Base-by-base conservation (phyloP, 768 basidiomycete species). In the Pulveroboletus sp. region DNA sequence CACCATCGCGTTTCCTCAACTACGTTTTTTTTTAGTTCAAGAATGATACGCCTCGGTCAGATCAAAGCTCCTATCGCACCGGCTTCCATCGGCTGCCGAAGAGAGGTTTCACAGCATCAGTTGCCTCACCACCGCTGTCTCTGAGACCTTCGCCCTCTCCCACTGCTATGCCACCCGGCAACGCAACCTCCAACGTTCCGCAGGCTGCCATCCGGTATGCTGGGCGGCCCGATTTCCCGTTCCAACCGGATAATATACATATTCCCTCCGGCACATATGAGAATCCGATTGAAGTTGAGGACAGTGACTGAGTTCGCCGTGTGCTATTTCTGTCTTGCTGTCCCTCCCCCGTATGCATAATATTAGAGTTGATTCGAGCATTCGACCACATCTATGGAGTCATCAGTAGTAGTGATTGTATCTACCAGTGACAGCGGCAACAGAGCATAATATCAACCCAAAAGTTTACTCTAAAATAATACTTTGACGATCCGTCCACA, bases 241-340 rank as follows among this genome's bases (percentile, higher is more conserved):
- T 40, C 9, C 50, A 24, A 13, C 45, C 44, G 37, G 45, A 49
- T 31, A 43, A 34, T 31, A 44, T 37, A 7, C 29, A 29, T n/a
- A 7, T 29, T n/a, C 34, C 40, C 19, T 51, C 39, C 9, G 63
- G 63, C 34, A 55, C 57, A 2, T 32, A 30, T 45, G 49, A 20
- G 30, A 54, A 60, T 23, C 63, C 65, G 27, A 66, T 65, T 16
- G n/a, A 64, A 23, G 29, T 61, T 20, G 59, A 57, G 34, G 61
- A 68, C 36, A 56, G 63, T 37, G 6, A 44, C 24, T 61, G 38
- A 53, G 37, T 36, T 40, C 27, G 20, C 17, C 11, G 17, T 3
- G 10, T n/a, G 14, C 35, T 40, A 42, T 47, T 39, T 37, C 52
- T 34, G 34, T 44, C 24, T 23, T 43, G 13, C 24, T 40, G 1